Evolutionary conservation across 1,284 basidiomycete genomes (phyloP).

Genomic region (Peniophora sp.): DNA sequence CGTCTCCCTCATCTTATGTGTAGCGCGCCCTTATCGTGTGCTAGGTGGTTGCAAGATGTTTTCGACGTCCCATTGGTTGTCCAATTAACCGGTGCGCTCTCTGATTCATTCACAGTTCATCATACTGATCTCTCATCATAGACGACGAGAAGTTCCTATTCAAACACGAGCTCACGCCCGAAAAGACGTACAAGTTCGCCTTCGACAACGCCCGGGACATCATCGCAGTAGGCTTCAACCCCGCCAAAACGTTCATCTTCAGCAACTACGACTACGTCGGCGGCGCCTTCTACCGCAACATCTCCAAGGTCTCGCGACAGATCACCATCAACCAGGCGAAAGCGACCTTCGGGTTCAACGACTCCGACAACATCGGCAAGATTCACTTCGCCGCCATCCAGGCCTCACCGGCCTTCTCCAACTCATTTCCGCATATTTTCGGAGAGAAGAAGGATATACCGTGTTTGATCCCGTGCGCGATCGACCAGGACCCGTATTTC

Average conservation of each 20-base stretch:
- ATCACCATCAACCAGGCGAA: conserved; percentile 94
- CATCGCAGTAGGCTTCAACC: conserved; percentile 92
- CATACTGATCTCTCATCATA: conserved; percentile 20
- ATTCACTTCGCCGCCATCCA: conserved; percentile 98
- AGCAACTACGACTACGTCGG: conserved; percentile 87
- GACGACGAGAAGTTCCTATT: conserved; percentile 99
- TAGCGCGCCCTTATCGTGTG: not conserved
- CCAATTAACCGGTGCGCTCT: conserved; percentile 75
- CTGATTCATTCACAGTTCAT: not conserved
- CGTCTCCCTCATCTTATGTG: not conserved
- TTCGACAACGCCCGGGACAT: conserved; percentile 90
- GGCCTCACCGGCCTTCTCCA: conserved; percentile 94
- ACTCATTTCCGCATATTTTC: conserved; percentile 98
- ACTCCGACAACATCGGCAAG: conserved; percentile 98
- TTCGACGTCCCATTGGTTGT: conserved; percentile 93
- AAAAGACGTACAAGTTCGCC: conserved; percentile 84
- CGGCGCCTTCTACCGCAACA: conserved; percentile 91
- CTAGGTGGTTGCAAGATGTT: conserved; percentile 93
- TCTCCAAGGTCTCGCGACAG: conserved; percentile 87
- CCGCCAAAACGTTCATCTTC: conserved; percentile 96
- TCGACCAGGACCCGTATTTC: conserved; percentile 98
- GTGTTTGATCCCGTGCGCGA: conserved; percentile 95
- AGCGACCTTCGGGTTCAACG: conserved; percentile 93
- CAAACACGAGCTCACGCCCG: conserved; percentile 88
- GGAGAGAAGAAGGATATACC: conserved; percentile 81